Evolutionary conservation across 1,284 basidiomycete genomes (phyloP).

Genomic region (Cryptococcus sp.): DNA sequence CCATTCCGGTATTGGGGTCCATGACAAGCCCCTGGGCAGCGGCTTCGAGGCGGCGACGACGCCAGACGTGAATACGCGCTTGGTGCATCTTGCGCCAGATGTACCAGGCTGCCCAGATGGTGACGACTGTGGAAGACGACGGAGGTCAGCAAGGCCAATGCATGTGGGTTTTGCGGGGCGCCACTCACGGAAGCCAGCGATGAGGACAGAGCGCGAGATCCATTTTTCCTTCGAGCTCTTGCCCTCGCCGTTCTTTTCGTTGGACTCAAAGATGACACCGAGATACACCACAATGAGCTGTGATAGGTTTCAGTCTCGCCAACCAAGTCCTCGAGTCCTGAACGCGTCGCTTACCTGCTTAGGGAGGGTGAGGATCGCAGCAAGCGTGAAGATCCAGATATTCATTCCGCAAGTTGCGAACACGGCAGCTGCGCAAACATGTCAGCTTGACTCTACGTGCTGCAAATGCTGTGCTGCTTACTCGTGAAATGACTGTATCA

Average conservation of each 20-base stretch:
- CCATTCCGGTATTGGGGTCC: slow-evolving; percentile 9
- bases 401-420: slow-evolving; percentile 77
- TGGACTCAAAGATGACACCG: slow-evolving; percentile 58
- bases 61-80: slow-evolving; percentile 69
- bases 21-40: slow-evolving; percentile 23
- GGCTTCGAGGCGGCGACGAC: slow-evolving; percentile 39
- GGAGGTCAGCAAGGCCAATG: slow-evolving; percentile 1
- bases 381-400: slow-evolving; percentile 60
- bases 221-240: slow-evolving; percentile 54
- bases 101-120: slow-evolving; percentile 76
- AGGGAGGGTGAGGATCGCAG: slow-evolving; percentile 70
- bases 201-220: slow-evolving; percentile 63
- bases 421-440: slow-evolving; percentile 54
- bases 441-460: not conserved
- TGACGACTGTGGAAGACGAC: slow-evolving; percentile 56
- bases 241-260: slow-evolving; percentile 23
- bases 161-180: not conserved
- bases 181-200: slow-evolving; percentile 54
- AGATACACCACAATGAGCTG: slow-evolving; percentile 71
- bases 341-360: slow-evolving; percentile 53
- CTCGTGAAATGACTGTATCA: slow-evolving; percentile 35
- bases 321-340: not conserved
- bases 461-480: slow-evolving; percentile 3
- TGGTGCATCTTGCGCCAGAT: slow-evolving; percentile 71
- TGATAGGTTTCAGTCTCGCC: slow-evolving; percentile 1